Conservation (phyloP, 768 basidiomycete genomes). For the Xanthoconium stramineum region DNA sequence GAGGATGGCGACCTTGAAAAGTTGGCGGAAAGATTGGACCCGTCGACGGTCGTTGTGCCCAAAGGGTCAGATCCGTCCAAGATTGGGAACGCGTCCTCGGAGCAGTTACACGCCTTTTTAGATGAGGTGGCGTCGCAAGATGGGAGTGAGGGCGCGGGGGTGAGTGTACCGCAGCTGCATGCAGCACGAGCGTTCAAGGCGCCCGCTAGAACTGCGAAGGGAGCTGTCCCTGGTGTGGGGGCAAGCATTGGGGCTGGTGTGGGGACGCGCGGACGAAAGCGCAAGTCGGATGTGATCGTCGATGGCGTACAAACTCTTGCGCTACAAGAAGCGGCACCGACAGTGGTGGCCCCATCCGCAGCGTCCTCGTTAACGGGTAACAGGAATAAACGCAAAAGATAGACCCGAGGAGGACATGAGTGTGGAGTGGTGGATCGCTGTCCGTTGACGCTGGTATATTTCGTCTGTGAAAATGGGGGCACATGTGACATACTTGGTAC, state of each 20-base stretch:
- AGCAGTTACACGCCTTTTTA: constrained; percentile 41
- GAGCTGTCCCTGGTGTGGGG: background rate
- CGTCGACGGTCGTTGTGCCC: constrained; percentile 31
- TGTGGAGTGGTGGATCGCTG: background rate
- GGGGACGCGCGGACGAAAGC: constrained; percentile 30
- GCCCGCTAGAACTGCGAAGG: background rate
- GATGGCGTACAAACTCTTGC: constrained; percentile 10
- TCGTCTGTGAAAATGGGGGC: background rate
- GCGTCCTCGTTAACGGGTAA: constrained; percentile 9
- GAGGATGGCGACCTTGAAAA: constrained; percentile 32
- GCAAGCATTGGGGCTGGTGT: background rate
- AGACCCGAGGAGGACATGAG: background rate
- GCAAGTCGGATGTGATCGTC: constrained; percentile 37
- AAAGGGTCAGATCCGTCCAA: constrained; percentile 26
- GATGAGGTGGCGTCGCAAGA: constrained; percentile 41
- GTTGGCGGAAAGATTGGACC: constrained; percentile 32
- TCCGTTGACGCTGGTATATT: background rate
- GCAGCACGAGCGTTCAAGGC: constrained; percentile 8
- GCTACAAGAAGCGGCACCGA: background rate
- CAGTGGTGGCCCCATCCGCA: background rate
- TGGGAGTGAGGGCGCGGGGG: constrained; percentile 10
- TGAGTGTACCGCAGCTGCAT: background rate
- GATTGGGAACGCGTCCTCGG: constrained; percentile 31
- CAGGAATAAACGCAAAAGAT: constrained; percentile 32
- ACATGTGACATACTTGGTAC: too few species aligned